phyloP scores from a whole-genome alignment of 1,139 yeast genomes.

The Blastobotrys serpentis region DNA sequence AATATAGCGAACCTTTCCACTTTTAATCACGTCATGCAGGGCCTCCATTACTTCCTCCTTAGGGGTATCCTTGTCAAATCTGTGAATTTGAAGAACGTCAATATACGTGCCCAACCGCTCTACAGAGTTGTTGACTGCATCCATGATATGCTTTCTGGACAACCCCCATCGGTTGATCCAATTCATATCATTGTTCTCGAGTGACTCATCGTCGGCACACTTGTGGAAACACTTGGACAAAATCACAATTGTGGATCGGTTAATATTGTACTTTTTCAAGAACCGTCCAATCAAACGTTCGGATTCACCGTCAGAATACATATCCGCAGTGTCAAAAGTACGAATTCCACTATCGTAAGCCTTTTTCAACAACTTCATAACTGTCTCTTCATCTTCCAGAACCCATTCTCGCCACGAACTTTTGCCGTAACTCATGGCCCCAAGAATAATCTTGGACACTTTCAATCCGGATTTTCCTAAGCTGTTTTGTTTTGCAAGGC shows the following conservation, averaged over 20 bases:
- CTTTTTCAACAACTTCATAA: neutral
- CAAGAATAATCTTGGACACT: conserved; percentile 53
- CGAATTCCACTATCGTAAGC: neutral
- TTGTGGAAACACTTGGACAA: conserved; percentile 43
- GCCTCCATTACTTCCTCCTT: conserved; percentile 55
- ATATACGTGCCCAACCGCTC: conserved; percentile 66
- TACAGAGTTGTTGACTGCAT: conserved; percentile 50
- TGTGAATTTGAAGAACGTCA: conserved; percentile 75
- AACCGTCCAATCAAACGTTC: conserved; percentile 48
- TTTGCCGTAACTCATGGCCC: conserved; percentile 58
- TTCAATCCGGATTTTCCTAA: conserved; percentile 42
- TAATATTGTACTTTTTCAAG: conserved; percentile 44
- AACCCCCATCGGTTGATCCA: conserved; percentile 41
- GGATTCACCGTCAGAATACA: conserved; percentile 47
- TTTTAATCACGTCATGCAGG: conserved; percentile 50
- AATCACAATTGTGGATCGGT: conserved; percentile 49
- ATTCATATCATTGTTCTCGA: conserved; percentile 41
- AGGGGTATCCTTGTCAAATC: conserved; percentile 48
- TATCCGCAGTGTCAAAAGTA: conserved; percentile 48
- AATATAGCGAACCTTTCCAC: conserved; percentile 52
- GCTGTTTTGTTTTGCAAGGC: too few species aligned
- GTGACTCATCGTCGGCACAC: conserved; percentile 51
- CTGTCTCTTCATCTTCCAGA: conserved; percentile 3
- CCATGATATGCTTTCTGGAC: conserved; percentile 51
- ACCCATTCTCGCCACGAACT: conserved; percentile 52